Percentiles rank a stretch among this genome's conserved stretches.
Evolutionary conservation across 1,284 basidiomycete genomes (phyloP).

Genomic region (Ceratobasidium sp.): DNA sequence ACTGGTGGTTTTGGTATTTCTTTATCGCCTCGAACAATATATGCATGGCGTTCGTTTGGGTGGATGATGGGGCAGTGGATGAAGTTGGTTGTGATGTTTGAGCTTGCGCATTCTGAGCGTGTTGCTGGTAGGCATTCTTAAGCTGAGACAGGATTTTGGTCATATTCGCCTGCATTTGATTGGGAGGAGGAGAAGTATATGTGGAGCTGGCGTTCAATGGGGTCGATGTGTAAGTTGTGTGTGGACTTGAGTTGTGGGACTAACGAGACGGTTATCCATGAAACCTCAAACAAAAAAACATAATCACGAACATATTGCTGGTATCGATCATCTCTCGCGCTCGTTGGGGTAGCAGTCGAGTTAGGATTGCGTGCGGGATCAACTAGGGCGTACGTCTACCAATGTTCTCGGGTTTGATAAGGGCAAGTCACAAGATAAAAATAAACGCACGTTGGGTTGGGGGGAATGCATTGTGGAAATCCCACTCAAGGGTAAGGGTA

Average conservation of each 20-base stretch:
- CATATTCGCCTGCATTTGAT: neutral
- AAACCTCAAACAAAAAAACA: too few species aligned
- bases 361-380: neutral
- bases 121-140: neutral
- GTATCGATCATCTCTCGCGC: neutral
- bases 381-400: neutral
- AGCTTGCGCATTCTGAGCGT: neutral
- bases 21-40: slow-evolving; percentile 1
- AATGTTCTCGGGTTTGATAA: neutral
- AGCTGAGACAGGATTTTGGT: neutral
- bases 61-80: neutral
- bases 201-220: neutral
- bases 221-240: neutral
- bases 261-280: too few species aligned
- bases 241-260: neutral
- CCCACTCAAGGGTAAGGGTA: neutral
- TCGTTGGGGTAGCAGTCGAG: neutral
- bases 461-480: neutral
- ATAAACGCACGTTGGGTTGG: neutral
- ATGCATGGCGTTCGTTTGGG: neutral
- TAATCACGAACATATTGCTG: slow-evolving; percentile 4
- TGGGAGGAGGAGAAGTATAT: neutral
- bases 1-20: slow-evolving; percentile 12
- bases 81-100: neutral
- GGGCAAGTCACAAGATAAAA: neutral